Base-by-base conservation (phyloP, 75 land plant genomes). In the Picea sitchensis region DNA sequence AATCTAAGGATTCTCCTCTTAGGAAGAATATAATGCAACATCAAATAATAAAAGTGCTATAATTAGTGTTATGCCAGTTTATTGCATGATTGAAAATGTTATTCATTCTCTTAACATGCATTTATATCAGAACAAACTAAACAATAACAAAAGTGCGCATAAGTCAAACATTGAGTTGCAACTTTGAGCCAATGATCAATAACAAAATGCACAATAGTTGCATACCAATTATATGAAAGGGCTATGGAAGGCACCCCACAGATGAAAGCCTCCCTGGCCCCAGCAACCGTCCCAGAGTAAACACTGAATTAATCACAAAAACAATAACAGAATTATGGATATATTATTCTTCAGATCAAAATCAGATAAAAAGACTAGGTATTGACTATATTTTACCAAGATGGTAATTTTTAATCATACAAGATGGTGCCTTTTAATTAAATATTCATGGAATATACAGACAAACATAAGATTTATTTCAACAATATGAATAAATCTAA, bases 281-380 rank as follows among this genome's bases (percentile, higher is more conserved):
- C 99, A 78, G 98, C 99, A 31, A 94, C 95, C n/a, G 99, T 96
- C 65, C 99, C 99, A 76, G 99, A 96, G 78, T 94, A 92, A 36
- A 96, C 79, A 74, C 98, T 95, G 83, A 30, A 76, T 64, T 11
- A 30, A 81, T 41, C 13, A 63, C 58, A 26, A 47, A 76, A 64
- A 80, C 5, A 14, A 74, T 21, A 47, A 74, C n/a, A 79, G 14
- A 21, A 21, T 77, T 20, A 77, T 26, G 21, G 20, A 65, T 59
- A 67, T n/a, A 7, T 9, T 6, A 59, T 62, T 44, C 54, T 71
- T 44, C 23, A 9, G 23, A 20, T 38, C 47, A 71, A 17, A 65
- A 65, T 34, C 2, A 31, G 18, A 69, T 69, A 69, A 69, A 69
- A 15, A 14, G 32, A 30, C 74, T 23, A 71, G 20, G 44, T 71